Conservation (phyloP, 345 rosid species). For the Dimocarpus longan region DNA sequence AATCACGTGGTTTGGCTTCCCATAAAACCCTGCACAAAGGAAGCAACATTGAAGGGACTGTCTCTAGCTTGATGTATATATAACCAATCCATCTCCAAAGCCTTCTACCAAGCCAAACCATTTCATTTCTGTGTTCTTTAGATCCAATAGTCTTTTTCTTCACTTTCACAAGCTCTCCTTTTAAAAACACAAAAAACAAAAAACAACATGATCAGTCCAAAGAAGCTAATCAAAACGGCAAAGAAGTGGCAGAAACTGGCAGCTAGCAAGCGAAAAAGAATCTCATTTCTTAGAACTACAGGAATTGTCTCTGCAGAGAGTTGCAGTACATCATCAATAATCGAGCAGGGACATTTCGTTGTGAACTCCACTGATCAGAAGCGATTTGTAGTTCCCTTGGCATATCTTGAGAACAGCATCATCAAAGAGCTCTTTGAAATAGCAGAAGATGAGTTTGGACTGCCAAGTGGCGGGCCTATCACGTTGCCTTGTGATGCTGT, state of each 20-base stretch:
- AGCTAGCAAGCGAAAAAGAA: conserved; percentile 9
- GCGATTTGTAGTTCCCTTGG: conserved; percentile 24
- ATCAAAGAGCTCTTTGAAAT: neutral
- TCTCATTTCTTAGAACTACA: neutral
- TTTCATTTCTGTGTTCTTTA: neutral
- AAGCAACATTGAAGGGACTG: neutral
- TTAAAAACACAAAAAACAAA: neutral
- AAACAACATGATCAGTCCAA: conserved; percentile 17
- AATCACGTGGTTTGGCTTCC: conserved; percentile 1
- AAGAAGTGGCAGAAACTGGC: conserved; percentile 32
- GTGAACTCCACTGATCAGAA: conserved; percentile 17
- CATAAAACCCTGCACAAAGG: neutral
- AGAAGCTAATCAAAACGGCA: too few relatives aligned
- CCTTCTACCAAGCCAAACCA: neutral
- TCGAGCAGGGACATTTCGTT: conserved; percentile 19
- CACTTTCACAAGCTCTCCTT: neutral
- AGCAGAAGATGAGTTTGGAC: conserved; percentile 16
- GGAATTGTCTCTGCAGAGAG: neutral
- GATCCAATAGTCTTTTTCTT: too few relatives aligned
- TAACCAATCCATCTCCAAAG: neutral
- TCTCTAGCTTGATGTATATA: neutral
- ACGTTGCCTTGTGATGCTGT: conserved; percentile 31
- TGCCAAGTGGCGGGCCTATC: conserved; percentile 21
- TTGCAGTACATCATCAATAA: conserved; percentile 3
- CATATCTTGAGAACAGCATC: neutral